These are phyloP conservation scores for Alternaria conjuncta DNA, from an alignment of 2,329 filamentous ascomycete genomes.

Conservation along the genomic window DNA sequence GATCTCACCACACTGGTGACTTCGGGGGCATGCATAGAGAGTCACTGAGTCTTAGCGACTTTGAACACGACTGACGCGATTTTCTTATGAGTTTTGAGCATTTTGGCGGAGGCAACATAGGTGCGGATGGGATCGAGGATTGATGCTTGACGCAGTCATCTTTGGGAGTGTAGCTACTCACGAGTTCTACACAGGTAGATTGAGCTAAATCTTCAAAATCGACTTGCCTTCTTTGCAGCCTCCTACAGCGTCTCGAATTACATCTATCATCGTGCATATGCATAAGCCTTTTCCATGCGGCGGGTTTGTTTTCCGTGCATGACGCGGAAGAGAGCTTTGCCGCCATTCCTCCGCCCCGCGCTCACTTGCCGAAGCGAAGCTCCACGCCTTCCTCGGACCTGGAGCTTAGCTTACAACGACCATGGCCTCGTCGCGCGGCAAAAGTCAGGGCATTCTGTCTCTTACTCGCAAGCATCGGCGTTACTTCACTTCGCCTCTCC, in stretches of 20 bases:
- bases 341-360: conserved; percentile 32
- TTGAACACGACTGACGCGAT: conserved; percentile 4
- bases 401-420: conserved; percentile 30
- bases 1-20: not conserved
- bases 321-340: conserved; percentile 35
- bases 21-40: not conserved
- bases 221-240: not conserved
- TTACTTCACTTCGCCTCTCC: not conserved
- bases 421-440: conserved; percentile 28
- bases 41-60: not conserved
- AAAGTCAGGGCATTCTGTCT: conserved; percentile 7
- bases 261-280: conserved; percentile 1
- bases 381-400: conserved; percentile 26
- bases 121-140: conserved; percentile 4
- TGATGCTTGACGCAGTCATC: not conserved
- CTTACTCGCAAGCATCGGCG: conserved; percentile 1
- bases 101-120: conserved; percentile 18
- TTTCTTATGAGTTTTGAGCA: conserved; percentile 16
- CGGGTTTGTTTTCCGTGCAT: conserved; percentile 19
- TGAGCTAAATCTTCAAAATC: not conserved
- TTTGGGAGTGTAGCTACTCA: not conserved
- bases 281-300: conserved; percentile 14
- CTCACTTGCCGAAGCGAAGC: conserved; percentile 46
- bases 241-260: not conserved
- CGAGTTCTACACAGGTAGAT: not conserved